phyloP scores from a whole-genome alignment of 331 rosid species.

The Cucumis variabilis region DNA sequence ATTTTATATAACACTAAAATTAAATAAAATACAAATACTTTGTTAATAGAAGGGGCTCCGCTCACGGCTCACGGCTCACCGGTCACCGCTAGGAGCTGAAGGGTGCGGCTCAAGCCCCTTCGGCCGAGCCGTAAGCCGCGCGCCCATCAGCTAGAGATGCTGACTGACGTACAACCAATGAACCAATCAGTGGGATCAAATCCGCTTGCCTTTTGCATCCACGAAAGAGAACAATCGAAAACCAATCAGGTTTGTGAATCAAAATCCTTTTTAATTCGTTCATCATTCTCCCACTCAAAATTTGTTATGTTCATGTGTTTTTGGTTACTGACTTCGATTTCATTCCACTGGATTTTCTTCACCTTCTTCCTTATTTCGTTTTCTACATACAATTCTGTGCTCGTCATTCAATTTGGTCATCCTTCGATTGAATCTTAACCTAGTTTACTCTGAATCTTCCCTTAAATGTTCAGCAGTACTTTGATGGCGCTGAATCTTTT shows the following conservation, averaged over 20 bases:
- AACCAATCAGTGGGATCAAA: not conserved
- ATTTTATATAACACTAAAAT: not conserved
- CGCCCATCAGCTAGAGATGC: too few relatives aligned
- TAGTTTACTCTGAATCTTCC: not conserved
- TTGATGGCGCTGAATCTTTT: slow-evolving; percentile 10
- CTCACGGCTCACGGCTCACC: too few relatives aligned
- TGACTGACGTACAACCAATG: not conserved
- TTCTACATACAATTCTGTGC: not conserved
- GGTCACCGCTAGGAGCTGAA: too few relatives aligned
- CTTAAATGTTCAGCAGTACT: not conserved
- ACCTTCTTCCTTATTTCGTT: not conserved
- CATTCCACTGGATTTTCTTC: not conserved
- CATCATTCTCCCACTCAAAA: not conserved
- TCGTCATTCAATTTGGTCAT: not conserved
- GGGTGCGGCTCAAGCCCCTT: too few relatives aligned
- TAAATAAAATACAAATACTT: too few relatives aligned
- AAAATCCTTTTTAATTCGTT: not conserved
- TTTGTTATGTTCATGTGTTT: not conserved
- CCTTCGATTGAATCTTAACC: not conserved
- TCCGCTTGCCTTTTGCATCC: not conserved
- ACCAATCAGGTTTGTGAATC: not conserved
- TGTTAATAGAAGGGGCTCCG: too few relatives aligned
- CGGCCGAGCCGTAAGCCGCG: too few relatives aligned
- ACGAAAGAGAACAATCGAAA: slow-evolving; percentile 6
- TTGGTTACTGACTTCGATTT: not conserved